Evolutionary conservation across 441 rosid species (phyloP).

Genomic region (Populus trichocarpa): DNA sequence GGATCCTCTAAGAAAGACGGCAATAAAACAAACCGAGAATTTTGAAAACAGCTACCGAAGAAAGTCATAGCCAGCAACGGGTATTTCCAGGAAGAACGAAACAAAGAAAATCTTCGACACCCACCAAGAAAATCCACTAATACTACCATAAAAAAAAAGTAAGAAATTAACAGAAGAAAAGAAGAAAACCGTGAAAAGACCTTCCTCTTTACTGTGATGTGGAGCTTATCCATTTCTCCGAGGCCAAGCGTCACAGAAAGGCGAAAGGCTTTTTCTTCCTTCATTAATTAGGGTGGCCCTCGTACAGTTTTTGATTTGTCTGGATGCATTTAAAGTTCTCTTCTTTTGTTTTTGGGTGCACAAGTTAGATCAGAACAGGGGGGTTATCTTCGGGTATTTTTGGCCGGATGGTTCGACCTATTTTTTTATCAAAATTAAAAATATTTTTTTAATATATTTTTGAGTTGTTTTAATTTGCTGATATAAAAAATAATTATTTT

Average conservation of each 20-base stretch:
- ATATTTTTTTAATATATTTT: too few species aligned
- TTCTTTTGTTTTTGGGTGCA: too few species aligned
- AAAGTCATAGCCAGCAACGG: too few species aligned
- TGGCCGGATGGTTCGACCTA: too few species aligned
- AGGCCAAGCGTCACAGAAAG: background rate
- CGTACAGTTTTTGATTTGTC: background rate
- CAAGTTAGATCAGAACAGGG: background rate
- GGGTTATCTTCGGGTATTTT: background rate
- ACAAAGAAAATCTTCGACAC: background rate
- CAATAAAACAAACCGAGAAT: background rate
- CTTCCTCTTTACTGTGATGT: too few species aligned
- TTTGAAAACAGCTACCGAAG: background rate
- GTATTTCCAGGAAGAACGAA: too few species aligned
- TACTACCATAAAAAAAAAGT: too few species aligned
- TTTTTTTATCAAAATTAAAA: too few species aligned
- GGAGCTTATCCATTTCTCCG: background rate
- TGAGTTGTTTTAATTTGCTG: too few species aligned
- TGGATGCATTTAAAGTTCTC: background rate
- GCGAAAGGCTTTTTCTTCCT: background rate
- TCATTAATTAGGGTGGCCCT: background rate
- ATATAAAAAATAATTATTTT: too few species aligned
- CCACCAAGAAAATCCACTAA: too few species aligned
- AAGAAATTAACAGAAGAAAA: background rate
- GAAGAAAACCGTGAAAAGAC: background rate
- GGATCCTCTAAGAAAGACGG: background rate